A percentile compares a stretch with the other conserved stretches of the same genome.
phyloP scores from a whole-genome alignment of 208 protist genomes.

The Balamuthia mandrillaris region DNA sequence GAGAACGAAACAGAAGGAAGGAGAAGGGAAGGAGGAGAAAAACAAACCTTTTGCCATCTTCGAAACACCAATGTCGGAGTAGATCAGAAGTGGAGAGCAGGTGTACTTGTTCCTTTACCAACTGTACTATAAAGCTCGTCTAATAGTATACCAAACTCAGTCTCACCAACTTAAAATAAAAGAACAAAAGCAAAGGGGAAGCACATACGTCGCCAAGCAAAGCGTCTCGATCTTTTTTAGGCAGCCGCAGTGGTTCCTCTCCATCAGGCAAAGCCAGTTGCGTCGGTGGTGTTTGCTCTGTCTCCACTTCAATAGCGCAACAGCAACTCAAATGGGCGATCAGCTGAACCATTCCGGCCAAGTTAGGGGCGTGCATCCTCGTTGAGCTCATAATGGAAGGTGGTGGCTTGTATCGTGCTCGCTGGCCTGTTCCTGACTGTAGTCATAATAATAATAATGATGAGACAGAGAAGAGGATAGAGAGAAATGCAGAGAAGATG shows the following conservation, averaged over 20 bases:
- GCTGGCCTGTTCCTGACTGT: not conserved
- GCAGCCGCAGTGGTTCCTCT: not conserved
- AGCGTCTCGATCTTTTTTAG: not conserved
- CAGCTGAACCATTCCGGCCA: not conserved
- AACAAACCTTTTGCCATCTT: conserved; percentile 20
- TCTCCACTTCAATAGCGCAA: not conserved
- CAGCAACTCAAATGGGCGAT: conserved; percentile 31
- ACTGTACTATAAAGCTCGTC: not conserved
- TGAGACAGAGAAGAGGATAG: too few species aligned
- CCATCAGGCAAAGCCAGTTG: not conserved
- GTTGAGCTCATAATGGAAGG: not conserved
- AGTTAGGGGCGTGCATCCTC: not conserved
- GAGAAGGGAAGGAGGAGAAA: not conserved
- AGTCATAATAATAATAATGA: not conserved
- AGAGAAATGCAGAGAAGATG: too few species aligned
- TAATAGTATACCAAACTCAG: not conserved
- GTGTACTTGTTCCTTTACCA: not conserved
- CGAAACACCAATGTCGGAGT: conserved; percentile 9
- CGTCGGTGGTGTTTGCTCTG: conserved; percentile 24
- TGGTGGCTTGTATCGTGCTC: not conserved
- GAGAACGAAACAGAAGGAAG: not conserved
- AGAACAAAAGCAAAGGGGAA: not conserved
- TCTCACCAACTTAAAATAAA: not conserved
- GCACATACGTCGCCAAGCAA: not conserved
- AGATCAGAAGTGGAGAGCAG: not conserved